Evolutionary conservation across 2,329 filamentous ascomycete genomes (phyloP).

Genomic region (Ilyonectria mors-panacis): DNA sequence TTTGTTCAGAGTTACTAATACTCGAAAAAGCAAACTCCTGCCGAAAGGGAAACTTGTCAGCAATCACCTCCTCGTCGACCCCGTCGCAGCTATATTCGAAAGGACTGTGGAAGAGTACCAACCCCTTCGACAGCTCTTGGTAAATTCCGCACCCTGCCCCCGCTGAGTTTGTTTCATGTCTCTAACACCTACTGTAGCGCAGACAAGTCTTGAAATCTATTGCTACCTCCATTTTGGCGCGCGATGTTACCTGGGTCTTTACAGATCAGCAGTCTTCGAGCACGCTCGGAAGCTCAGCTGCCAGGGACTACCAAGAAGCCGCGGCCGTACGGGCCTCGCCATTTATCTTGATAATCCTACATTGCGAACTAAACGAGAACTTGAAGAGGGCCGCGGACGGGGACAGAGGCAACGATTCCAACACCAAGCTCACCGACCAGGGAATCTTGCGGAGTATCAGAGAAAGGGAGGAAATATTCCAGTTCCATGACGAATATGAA

Average conservation of each 20-base stretch:
- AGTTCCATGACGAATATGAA: conserved; percentile 2
- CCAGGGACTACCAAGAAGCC: conserved; percentile 4
- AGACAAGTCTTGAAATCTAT: not conserved
- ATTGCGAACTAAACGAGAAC: conserved; percentile 5
- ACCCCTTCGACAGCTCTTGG: conserved; percentile 3
- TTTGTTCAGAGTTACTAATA: not conserved
- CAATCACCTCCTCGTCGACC: conserved; percentile 12
- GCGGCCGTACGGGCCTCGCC: not conserved
- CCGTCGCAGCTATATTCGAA: not conserved
- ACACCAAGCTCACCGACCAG: conserved; percentile 12
- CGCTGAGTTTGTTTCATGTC: too few relatives aligned
- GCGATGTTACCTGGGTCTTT: conserved; percentile 1
- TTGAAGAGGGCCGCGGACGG: not conserved
- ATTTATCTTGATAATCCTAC: conserved; percentile 6
- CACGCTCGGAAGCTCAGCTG: conserved; percentile 1
- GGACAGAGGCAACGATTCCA: not conserved
- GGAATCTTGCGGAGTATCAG: not conserved
- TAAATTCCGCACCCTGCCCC: not conserved
- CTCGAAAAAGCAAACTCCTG: not conserved
- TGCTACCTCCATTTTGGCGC: not conserved
- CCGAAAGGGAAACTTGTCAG: not conserved
- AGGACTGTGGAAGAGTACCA: not conserved
- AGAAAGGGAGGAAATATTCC: conserved; percentile 17
- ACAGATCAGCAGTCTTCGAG: conserved; percentile 9
- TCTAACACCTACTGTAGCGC: not conserved